Evolutionary conservation across 2,329 filamentous ascomycete species (phyloP).

Genomic region (Diplodia intermedia): DNA sequence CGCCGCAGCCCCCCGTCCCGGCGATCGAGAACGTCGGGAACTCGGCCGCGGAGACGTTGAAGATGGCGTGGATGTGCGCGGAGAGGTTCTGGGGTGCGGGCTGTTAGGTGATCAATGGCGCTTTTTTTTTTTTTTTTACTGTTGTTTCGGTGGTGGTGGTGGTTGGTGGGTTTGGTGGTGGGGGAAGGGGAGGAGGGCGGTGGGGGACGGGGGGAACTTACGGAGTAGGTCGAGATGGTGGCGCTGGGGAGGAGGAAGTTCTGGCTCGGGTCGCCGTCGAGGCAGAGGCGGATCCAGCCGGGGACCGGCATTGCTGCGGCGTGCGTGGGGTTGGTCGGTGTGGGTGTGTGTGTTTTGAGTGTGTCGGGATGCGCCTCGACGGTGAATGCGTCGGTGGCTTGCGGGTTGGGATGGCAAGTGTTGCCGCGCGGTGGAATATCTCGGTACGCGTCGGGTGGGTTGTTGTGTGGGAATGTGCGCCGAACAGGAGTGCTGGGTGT

Average conservation of each 20-base stretch:
- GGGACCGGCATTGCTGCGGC: not conserved
- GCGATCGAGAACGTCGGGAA: not conserved
- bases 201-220: not conserved
- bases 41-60: not conserved
- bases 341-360: too few species aligned
- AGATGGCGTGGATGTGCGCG: not conserved
- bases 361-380: not conserved
- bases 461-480: not conserved
- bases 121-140: not conserved
- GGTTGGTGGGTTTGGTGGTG: too few species aligned
- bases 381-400: not conserved
- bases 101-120: slow-evolving; percentile 5
- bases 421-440: not conserved
- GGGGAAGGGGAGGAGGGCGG: too few species aligned
- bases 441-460: not conserved
- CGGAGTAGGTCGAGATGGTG: not conserved
- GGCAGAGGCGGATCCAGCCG: not conserved
- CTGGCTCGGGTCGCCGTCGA: not conserved
- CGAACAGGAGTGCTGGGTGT: not conserved
- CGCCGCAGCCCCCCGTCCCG: not conserved
- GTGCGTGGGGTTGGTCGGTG: not conserved
- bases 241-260: not conserved
- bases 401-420: not conserved
- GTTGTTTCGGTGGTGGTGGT: not conserved
- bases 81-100: not conserved